Evolutionary conservation across 129 eudicot genomes (phyloP).

Genomic region (Calendula officinalis): DNA sequence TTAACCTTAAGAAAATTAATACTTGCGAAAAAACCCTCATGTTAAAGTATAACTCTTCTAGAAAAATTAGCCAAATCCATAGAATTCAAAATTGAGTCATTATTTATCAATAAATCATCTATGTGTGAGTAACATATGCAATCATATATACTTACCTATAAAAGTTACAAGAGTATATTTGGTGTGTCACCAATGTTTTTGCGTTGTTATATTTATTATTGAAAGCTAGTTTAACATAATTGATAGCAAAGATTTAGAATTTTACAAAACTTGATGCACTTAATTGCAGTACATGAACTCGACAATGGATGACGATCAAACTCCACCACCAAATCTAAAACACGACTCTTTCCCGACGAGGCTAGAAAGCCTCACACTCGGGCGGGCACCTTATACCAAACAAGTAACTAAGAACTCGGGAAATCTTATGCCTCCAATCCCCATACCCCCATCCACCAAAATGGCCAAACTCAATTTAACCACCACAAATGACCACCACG

Average conservation of each 20-base stretch:
- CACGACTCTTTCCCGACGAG: constrained; percentile 31
- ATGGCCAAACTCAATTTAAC: constrained; percentile 72
- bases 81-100: too few relatives aligned
- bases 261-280: too few relatives aligned
- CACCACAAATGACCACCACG: constrained; percentile 26
- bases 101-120: too few relatives aligned
- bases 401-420: constrained; percentile 29
- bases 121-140: too few relatives aligned
- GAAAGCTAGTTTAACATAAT: background rate
- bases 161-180: background rate
- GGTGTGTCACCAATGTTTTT: background rate
- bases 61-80: too few relatives aligned
- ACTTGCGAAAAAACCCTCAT: too few relatives aligned
- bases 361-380: constrained; percentile 34
- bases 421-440: constrained; percentile 56
- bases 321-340: constrained; percentile 15
- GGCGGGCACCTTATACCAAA: constrained; percentile 34
- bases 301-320: constrained; percentile 35
- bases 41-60: too few relatives aligned
- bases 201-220: background rate
- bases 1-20: too few relatives aligned
- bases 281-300: constrained; percentile 35
- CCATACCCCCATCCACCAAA: constrained; percentile 77
- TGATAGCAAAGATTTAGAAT: background rate
- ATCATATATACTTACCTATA: too few relatives aligned